Evolutionary conservation across 2,329 filamentous ascomycete genomes (phyloP), one percentile per base, ranked within the genome.

Genomic region (Stagonosporopsis tanaceti): DNA sequence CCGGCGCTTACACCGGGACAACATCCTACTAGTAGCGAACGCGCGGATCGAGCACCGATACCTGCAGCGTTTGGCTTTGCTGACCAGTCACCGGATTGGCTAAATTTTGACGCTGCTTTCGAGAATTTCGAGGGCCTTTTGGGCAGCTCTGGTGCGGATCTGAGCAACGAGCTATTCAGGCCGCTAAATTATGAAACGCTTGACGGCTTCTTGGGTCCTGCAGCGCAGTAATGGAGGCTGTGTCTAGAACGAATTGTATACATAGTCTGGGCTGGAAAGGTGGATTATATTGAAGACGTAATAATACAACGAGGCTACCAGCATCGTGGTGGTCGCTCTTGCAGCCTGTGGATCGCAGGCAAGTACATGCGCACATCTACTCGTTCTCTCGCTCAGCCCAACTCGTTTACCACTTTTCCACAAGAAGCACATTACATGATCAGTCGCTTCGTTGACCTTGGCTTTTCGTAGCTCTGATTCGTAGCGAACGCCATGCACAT

Each of bases 81-180:
- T n/a, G 74, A 75, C 30, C 64, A 71, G 30, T 73, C 68, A 1
- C 72, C 74, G 0, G 75, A 77, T 38, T 78, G 76, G 76, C 40
- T 78, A 28, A 77, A 76, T 32, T 77, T 77, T 40, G 75, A 77
- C 24, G 66, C 68, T 1, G 76, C 76, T 6, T 78, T 78, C 61
- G 75, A 78, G 63, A 77, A 77, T 34, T 76, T 78, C 47, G 74
- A 77, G 52, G 70, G 72, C 4, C 60, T 78, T 27, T 35, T 78
- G 11, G 75, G 75, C 22, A 76, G 75, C 54, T 70, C 67, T 0
- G 75, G 75, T 5, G 75, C 75, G 9, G 75, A 77, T 61, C 15
- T 76, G 59, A 76, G 72, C 47, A 77, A 75, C 48, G 74, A 77
- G 64, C 47, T 77, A 28, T 75, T 77, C 44, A 68, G 62, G 50